Base-by-base conservation (phyloP, 345 rosid genomes). In the Lepidium aucheri region DNA sequence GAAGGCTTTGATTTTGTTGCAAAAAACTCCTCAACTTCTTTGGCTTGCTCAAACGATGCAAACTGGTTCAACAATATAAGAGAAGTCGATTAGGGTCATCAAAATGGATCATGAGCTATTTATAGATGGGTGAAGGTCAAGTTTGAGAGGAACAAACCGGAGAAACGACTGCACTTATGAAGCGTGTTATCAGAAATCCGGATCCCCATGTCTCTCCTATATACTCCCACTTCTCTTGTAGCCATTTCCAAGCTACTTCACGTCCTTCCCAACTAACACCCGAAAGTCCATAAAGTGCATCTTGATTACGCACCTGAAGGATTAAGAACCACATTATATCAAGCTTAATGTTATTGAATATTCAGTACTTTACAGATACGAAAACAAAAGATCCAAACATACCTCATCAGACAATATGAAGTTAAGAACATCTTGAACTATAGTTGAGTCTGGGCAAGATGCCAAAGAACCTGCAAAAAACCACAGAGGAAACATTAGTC, bases 161-260 rank as follows among this genome's bases (percentile, higher is more conserved):
- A 4, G 99, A 88, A 68, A 94, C 95, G 51, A 82, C 60, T 47
- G 85, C 64, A 28, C 86, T 78, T 72, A 94, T 73, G 70, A 90
- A 83, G 35, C 92, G 93, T 12, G 92, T 80, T 18, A 90, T 44
- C 18, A 94, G 81, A 68, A 82, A 79, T 59, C 97, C 96, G 5
- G 86, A 78, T 36, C 97, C 95, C 81, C 83, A 88, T 24, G 87
- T 85, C 39, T 78, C 51, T 30, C 60, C 75, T 22, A 90, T 83
- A 72, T 84, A 53, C 51, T 86, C 95, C 97, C 99, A 94, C 20
- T 88, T 90, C 24, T 81, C 91, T 81, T 85, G 74, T 57, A 94
- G 77, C 99, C 99, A 94, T 60, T 71, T 74, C 99, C 99, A 90
- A 47, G 97, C 91, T 18, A 82, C 86, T 78, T 93, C 99, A 63